These are phyloP conservation scores for Noccaea caerulescens DNA, from an alignment of 345 rosid species.

Conservation along the genomic window DNA sequence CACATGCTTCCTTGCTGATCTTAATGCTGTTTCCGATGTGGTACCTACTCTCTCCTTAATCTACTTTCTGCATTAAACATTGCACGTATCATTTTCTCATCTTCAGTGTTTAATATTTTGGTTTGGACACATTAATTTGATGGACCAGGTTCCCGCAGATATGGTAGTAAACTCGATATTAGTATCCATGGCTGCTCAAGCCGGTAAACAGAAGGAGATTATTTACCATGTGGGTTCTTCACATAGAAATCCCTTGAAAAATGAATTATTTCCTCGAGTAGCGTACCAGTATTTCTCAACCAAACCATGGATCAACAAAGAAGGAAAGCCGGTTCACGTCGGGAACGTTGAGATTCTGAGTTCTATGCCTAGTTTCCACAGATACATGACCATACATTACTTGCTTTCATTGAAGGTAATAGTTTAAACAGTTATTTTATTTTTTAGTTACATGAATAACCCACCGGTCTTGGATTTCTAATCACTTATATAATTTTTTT, in stretches of 20 bases:
- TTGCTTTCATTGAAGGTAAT: slow-evolving; percentile 63
- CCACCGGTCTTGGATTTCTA: background rate
- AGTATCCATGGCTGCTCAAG: slow-evolving; percentile 60
- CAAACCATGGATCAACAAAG: slow-evolving; percentile 82
- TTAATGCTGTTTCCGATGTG: slow-evolving; percentile 64
- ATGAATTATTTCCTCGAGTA: slow-evolving; percentile 48
- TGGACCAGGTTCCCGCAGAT: slow-evolving; percentile 73
- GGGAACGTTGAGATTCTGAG: slow-evolving; percentile 49
- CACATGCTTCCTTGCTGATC: slow-evolving; percentile 69
- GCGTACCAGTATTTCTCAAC: slow-evolving; percentile 56
- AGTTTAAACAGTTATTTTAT: too few relatives aligned
- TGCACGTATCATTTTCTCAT: background rate
- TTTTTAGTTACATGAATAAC: background rate
- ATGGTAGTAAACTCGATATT: slow-evolving; percentile 81
- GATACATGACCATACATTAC: slow-evolving; percentile 75
- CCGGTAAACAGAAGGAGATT: slow-evolving; percentile 31
- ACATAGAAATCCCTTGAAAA: slow-evolving; percentile 53
- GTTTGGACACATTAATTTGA: background rate
- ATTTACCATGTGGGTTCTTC: slow-evolving; percentile 89
- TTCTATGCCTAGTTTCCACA: slow-evolving; percentile 75
- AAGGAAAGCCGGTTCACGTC: slow-evolving; percentile 70
- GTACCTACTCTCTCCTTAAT: slow-evolving; percentile 44
- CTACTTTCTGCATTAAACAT: background rate
- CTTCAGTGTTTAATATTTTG: background rate
- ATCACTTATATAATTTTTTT: background rate